Evolutionary conservation across 1,284 basidiomycete genomes (phyloP).

Genomic region (Sutorius eximius): DNA sequence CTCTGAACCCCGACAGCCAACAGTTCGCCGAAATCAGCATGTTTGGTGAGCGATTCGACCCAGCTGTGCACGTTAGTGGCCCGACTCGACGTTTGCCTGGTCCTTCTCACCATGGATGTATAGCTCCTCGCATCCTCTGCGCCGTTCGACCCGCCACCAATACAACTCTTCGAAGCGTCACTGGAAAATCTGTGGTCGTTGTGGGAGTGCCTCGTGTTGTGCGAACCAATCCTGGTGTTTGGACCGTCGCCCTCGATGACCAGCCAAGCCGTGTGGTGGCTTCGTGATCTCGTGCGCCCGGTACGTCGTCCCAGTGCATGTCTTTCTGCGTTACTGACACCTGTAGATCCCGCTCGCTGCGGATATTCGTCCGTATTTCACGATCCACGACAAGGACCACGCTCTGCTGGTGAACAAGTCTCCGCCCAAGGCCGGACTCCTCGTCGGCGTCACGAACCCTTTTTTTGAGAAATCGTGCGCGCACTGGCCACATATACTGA

Average conservation of each 20-base stretch:
- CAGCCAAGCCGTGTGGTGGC: conserved; percentile 87
- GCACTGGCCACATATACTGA: conserved; percentile 91
- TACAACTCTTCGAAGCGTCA: conserved; percentile 74
- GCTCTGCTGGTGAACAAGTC: conserved; percentile 74
- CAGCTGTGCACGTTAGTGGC: conserved; percentile 44
- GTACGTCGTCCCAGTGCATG: conserved; percentile 43
- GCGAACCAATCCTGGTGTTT: conserved; percentile 87
- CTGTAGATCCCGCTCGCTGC: conserved; percentile 76
- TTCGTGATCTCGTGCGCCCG: conserved; percentile 85
- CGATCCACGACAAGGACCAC: conserved; percentile 92
- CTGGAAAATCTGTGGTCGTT: conserved; percentile 86
- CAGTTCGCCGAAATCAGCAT: conserved; percentile 60
- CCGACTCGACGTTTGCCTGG: background rate
- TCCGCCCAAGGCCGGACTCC: conserved; percentile 79
- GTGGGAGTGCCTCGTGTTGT: conserved; percentile 89
- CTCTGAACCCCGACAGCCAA: conserved; percentile 67
- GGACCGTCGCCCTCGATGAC: conserved; percentile 79
- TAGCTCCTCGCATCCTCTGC: conserved; percentile 81
- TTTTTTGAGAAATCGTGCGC: conserved; percentile 86
- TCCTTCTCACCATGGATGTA: background rate
- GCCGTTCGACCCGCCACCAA: conserved; percentile 64
- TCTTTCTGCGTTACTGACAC: background rate
- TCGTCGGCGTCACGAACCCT: conserved; percentile 94
- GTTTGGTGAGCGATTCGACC: conserved; percentile 49
- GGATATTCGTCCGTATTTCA: conserved; percentile 93